Evolutionary conservation across 441 rosid genomes (phyloP).

Genomic region (Cnidoscolus chayamansa): DNA sequence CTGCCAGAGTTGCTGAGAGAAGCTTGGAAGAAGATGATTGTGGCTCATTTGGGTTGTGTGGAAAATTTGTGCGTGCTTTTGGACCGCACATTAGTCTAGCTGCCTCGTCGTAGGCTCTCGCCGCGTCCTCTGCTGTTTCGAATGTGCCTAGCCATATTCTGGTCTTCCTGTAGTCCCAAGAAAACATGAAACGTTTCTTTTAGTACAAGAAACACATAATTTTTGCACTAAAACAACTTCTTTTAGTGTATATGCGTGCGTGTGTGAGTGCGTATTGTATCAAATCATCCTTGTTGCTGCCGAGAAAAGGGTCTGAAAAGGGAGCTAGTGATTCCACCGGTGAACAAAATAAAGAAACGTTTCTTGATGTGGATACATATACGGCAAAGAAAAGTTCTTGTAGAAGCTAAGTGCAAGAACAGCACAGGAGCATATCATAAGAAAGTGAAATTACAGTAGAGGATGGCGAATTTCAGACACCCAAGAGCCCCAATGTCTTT

Average conservation of each 20-base stretch:
- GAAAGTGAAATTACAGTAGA: constrained; percentile 47
- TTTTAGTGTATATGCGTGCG: too few relatives aligned
- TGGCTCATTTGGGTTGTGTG: constrained; percentile 47
- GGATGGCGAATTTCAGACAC: constrained; percentile 99
- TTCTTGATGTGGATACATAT: background rate
- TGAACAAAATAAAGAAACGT: background rate
- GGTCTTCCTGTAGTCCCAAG: constrained; percentile 50
- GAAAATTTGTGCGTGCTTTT: constrained; percentile 58
- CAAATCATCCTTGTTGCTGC: too few relatives aligned
- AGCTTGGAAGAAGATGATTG: constrained; percentile 62
- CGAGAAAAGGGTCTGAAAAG: background rate
- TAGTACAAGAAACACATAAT: background rate
- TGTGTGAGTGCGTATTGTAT: background rate
- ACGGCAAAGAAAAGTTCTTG: background rate
- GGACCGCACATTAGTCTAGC: constrained; percentile 68
- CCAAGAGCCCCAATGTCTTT: constrained; percentile 99
- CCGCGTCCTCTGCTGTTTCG: constrained; percentile 73
- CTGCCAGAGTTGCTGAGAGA: constrained; percentile 58
- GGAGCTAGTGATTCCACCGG: background rate
- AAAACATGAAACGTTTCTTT: constrained; percentile 12
- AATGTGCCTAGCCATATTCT: constrained; percentile 79
- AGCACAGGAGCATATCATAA: background rate
- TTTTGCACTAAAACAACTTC: too few relatives aligned
- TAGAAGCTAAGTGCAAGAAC: background rate
- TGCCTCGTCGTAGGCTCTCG: constrained; percentile 69